Evolutionary conservation across 106 monocot species (phyloP).

Genomic region (Apostasia ramifera): DNA sequence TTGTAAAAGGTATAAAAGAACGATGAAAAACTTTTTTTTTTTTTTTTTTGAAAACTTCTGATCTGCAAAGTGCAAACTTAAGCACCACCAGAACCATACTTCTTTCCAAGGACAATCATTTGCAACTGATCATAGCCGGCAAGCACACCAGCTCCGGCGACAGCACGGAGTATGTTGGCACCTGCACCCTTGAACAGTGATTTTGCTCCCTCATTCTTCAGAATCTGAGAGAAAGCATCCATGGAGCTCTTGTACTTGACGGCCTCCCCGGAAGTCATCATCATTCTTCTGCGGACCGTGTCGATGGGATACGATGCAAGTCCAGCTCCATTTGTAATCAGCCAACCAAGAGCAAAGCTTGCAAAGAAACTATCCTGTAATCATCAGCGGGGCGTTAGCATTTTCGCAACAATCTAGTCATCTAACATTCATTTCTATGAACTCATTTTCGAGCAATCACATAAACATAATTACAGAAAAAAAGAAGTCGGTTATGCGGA

Average conservation of each 20-base stretch:
- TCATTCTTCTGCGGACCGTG: too few relatives aligned
- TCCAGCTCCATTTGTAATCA: too few relatives aligned
- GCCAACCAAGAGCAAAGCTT: too few relatives aligned
- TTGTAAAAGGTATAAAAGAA: too few relatives aligned
- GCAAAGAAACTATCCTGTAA: too few relatives aligned
- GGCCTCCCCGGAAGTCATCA: too few relatives aligned
- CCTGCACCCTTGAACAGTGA: conserved; percentile 28
- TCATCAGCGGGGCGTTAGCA: conserved; percentile 18
- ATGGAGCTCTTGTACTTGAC: not conserved
- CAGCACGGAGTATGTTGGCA: not conserved
- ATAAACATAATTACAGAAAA: too few relatives aligned
- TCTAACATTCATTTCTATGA: too few relatives aligned
- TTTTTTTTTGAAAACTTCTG: too few relatives aligned
- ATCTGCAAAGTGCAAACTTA: not conserved
- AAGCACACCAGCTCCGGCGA: conserved; percentile 36
- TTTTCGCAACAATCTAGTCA: conserved; percentile 10
- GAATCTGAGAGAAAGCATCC: conserved; percentile 23
- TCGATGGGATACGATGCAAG: not conserved
- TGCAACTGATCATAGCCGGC: conserved; percentile 33
- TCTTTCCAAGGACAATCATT: conserved; percentile 32
- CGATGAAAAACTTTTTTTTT: too few relatives aligned
- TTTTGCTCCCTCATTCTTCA: conserved; percentile 33
- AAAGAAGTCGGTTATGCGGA: too few relatives aligned
- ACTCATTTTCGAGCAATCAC: too few relatives aligned
- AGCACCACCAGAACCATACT: conserved; percentile 28